Evolutionary conservation across 306 rosid species (phyloP), one percentile per base, ranked within the genome.

Genomic region (Begonia peltatifolia): DNA sequence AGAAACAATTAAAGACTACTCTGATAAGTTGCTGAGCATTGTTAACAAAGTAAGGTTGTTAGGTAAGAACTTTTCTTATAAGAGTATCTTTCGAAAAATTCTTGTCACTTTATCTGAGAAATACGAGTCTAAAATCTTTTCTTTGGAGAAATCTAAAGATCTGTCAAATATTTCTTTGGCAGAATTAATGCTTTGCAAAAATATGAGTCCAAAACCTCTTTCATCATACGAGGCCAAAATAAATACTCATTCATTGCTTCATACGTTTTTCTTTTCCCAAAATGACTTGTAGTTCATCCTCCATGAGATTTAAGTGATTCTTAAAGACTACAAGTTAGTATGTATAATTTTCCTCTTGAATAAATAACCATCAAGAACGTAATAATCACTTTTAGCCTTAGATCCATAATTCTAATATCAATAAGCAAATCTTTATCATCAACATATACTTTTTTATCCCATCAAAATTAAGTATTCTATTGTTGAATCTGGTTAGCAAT

Each of bases 211-310:
- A 84, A 64, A 63, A 71, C 63, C 59, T 70, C 80, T 68, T 78
- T 83, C 62, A n/a, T n/a, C n/a, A n/a, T n/a, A n/a, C n/a, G n/a
- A n/a, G n/a, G n/a, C n/a, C n/a, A n/a, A n/a, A n/a, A 86, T 59
- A 74, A n/a, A n/a, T n/a, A n/a, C n/a, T n/a, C n/a, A n/a, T n/a
- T n/a, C n/a, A n/a, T n/a, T n/a, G n/a, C n/a, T n/a, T n/a, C n/a
- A n/a, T n/a, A n/a, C n/a, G n/a, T n/a, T n/a, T n/a, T n/a, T n/a
- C 71, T 77, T 63, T 95, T 95, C 63, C 52, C 61, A 54, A 92
- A 78, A 38, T 68, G 94, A 76, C 83, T 79, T 77, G 83, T 96
- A 59, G 86, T 93, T 96, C 99, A 92, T 25, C 99, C 96, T 67
- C 79, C 94, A 0, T 87, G 80, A 68, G 95, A 78, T 42, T n/a